phyloP scores from a whole-genome alignment of 2,329 filamentous ascomycete genomes.

The Exophiala xenobiotica region DNA sequence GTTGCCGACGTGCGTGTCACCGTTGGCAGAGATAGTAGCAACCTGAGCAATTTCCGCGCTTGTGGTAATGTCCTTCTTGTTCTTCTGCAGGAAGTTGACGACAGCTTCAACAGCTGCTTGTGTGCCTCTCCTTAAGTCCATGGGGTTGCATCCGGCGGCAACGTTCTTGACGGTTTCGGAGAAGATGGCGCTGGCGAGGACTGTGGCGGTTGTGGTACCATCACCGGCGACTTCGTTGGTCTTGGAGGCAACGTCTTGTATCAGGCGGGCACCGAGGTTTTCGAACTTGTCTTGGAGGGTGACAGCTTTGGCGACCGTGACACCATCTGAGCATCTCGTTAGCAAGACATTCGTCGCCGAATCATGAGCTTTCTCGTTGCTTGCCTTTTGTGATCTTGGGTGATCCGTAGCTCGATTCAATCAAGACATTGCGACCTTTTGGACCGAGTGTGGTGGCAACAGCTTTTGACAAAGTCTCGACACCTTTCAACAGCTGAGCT shows the following conservation, averaged over 20 bases:
- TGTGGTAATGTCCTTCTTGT: constrained; percentile 98
- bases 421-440: constrained; percentile 97
- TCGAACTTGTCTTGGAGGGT: constrained; percentile 98
- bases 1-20: constrained; percentile 89
- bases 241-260: constrained; percentile 98
- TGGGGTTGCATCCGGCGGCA: constrained; percentile 97
- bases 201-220: constrained; percentile 95
- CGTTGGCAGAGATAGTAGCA: constrained; percentile 96
- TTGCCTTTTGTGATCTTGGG: constrained; percentile 99
- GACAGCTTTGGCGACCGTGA: constrained; percentile 86
- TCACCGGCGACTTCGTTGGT: constrained; percentile 99
- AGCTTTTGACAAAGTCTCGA: constrained; percentile 94
- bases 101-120: constrained; percentile 95
- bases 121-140: constrained; percentile 96
- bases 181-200: constrained; percentile 96
- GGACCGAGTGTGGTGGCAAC: constrained; percentile 95
- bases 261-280: constrained; percentile 93
- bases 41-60: constrained; percentile 97
- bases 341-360: constrained; percentile 12
- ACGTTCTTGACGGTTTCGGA: constrained; percentile 99
- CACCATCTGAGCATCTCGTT: constrained; percentile 63
- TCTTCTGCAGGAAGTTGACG: constrained; percentile 87
- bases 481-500: constrained; percentile 83
- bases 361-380: constrained; percentile 31
- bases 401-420: constrained; percentile 97